Percentiles rank a stretch among this genome's conserved stretches.
These are phyloP conservation scores for Flagelloscypha sp. DNA, from an alignment of 768 basidiomycete genomes.

Conservation along the genomic window DNA sequence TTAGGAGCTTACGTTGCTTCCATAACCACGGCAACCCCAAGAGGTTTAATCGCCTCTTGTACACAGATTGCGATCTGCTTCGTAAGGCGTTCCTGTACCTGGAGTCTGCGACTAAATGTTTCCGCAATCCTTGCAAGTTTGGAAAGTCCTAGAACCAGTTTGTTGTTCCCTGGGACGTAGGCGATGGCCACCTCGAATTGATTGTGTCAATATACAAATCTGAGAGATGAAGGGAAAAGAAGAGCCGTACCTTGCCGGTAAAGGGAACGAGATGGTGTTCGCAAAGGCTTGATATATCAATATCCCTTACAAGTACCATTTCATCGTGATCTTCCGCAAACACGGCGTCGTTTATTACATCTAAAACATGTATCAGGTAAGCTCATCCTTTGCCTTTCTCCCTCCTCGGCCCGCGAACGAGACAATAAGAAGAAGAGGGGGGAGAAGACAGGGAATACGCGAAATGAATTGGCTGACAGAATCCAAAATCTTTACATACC, in stretches of 20 bases:
- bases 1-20: slow-evolving; percentile 81
- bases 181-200: slow-evolving; percentile 82
- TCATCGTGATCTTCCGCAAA: slow-evolving; percentile 99
- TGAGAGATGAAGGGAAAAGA: slow-evolving; percentile 7
- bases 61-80: slow-evolving; percentile 98
- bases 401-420: too few relatives aligned
- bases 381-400: too few relatives aligned
- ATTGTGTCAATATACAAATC: slow-evolving; percentile 3
- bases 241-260: slow-evolving; percentile 76
- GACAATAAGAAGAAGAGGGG: too few relatives aligned
- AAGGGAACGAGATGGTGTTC: slow-evolving; percentile 99
- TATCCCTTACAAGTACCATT: slow-evolving; percentile 97
- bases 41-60: slow-evolving; percentile 94
- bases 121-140: slow-evolving; percentile 97
- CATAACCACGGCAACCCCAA: slow-evolving; percentile 98
- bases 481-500: too few relatives aligned
- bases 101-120: slow-evolving; percentile 90
- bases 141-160: slow-evolving; percentile 87
- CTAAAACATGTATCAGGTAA: too few relatives aligned
- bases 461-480: slow-evolving; percentile 2
- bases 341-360: slow-evolving; percentile 97
- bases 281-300: slow-evolving; percentile 93
- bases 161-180: slow-evolving; percentile 95
- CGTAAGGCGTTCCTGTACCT: slow-evolving; percentile 96
- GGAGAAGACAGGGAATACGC: slow-evolving; percentile 8